Evolutionary conservation across 2,329 filamentous ascomycete species (phyloP).

Genomic region (Leptographium radiaticola): DNA sequence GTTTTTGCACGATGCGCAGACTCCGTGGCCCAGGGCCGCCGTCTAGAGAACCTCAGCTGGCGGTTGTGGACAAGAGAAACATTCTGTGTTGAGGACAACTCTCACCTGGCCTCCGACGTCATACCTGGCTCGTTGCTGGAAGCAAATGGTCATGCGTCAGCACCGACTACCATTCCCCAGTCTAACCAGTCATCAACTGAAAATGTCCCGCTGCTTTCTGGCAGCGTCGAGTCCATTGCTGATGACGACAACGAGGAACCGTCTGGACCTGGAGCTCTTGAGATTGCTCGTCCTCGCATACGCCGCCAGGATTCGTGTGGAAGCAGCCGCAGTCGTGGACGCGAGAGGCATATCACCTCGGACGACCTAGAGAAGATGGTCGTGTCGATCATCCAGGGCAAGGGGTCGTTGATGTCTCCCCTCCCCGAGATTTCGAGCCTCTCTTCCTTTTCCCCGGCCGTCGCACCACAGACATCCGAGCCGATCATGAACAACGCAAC

Average conservation of each 20-base stretch:
- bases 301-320: conserved; percentile 58
- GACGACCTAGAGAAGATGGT: conserved; percentile 91
- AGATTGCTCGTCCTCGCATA: conserved; percentile 54
- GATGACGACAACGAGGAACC: conserved; percentile 56
- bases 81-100: conserved; percentile 60
- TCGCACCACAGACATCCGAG: background rate
- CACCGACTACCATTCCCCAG: conserved; percentile 34
- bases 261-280: conserved; percentile 37
- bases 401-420: conserved; percentile 49
- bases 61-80: conserved; percentile 88
- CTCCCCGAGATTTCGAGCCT: conserved; percentile 29
- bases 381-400: conserved; percentile 81
- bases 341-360: conserved; percentile 83
- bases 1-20: conserved; percentile 92
- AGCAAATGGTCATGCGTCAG: conserved; percentile 20
- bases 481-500: too few species aligned
- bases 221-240: conserved; percentile 61
- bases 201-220: conserved; percentile 59
- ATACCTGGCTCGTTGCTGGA: conserved; percentile 14
- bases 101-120: background rate
- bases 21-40: conserved; percentile 81
- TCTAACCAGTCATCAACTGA: conserved; percentile 22
- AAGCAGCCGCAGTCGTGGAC: conserved; percentile 57
- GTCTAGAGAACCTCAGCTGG: conserved; percentile 94
- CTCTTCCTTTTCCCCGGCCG: background rate